A percentile compares a stretch with the other conserved stretches of the same genome.
These are phyloP conservation scores for Apiosordaria backusii DNA, from an alignment of 495 filamentous ascomycete genomes.

Conservation along the genomic window DNA sequence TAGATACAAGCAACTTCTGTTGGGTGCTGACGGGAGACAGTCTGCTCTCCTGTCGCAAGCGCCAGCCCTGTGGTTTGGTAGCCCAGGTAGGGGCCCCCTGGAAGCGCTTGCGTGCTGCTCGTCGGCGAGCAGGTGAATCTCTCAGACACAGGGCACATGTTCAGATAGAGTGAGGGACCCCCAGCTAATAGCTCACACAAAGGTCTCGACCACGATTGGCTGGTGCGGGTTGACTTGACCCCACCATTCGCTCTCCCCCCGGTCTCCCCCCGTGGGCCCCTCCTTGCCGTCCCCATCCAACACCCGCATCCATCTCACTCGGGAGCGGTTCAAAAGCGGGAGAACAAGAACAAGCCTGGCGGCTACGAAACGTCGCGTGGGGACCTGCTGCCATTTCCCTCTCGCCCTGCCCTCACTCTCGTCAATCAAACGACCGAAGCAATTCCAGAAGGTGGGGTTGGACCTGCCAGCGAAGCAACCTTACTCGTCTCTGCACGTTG, in stretches of 20 bases:
- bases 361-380: constrained; percentile 12
- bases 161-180: neutral
- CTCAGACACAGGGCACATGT: neutral
- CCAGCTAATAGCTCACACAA: neutral
- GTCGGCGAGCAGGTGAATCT: neutral
- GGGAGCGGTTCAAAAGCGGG: constrained; percentile 7
- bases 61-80: neutral
- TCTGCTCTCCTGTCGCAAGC: too few species aligned
- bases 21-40: too few species aligned
- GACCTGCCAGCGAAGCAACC: neutral
- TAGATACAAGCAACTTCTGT: too few species aligned
- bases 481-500: neutral
- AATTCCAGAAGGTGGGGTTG: neutral
- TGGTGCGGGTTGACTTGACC: constrained; percentile 1
- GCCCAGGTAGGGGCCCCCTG: neutral
- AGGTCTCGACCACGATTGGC: constrained; percentile 1
- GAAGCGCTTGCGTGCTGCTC: neutral
- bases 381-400: too few species aligned
- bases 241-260: constrained; percentile 6
- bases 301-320: constrained; percentile 7
- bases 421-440: neutral
- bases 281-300: constrained; percentile 1
- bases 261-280: constrained; percentile 10
- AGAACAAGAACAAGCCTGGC: constrained; percentile 9
- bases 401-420: neutral